Evolutionary conservation across 768 basidiomycete genomes (phyloP), one percentile per base, ranked within the genome.

Genomic region (Mycena latifolia): DNA sequence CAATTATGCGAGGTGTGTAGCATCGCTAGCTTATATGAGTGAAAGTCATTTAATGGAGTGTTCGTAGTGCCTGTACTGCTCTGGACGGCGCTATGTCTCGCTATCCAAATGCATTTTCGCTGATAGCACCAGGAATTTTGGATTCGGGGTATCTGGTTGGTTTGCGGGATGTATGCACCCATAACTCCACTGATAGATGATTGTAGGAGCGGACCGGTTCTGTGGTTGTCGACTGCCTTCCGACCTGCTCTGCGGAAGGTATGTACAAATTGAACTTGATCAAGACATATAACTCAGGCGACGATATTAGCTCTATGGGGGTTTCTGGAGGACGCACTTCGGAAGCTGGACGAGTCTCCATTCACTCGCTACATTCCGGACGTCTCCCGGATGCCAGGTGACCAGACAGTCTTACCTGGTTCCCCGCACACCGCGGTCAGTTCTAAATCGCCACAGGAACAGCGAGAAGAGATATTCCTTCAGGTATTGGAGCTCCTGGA

Each of bases 321-420:
- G 1, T 63, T 18, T 17, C 8, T 63, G 18, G 55, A 50, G 27
- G 62, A 63, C 28, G 62, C 55, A 17, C 55, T 63, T 41, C 47
- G 37, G 45, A 63, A 63, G 9, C 14, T 63, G 29, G 55, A 57
- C 12, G 48, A 50, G 2, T 28, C 22, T 2, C 47, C 62, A 20
- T 63, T 63, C 17, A 63, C 56, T 29, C 54, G 50, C 24, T 63
- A 63, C 33, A 51, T 63, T 27, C 62, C 62, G 0, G 62, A 63
- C 22, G 4, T 63, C n/a, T 47, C 56, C 25, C 56, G 62, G 62
- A 11, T 10, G n/a, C 41, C 27, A 18, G 4, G 56, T 28, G 37
- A 63, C 11, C 5, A 22, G 4, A 5, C 2, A 37, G 37, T 62
- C 17, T 55, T 41, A 24, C 29, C n/a, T 25, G 45, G 4, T 7